These are phyloP conservation scores for Ustilago nuda DNA, from an alignment of 1,284 basidiomycete genomes.

Conservation along the genomic window DNA sequence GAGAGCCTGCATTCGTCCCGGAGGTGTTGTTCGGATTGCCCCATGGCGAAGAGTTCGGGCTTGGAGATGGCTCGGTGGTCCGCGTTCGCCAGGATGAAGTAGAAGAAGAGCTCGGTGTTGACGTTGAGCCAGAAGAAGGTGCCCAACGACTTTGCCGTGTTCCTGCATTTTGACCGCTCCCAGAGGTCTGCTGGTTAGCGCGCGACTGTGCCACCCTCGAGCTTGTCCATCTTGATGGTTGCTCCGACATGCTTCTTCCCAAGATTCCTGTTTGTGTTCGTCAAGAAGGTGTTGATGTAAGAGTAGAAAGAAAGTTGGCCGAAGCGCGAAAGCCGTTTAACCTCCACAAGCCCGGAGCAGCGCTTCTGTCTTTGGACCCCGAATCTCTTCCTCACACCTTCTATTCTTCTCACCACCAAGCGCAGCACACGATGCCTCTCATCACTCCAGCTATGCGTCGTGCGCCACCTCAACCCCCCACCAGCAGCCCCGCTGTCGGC, in stretches of 20 bases:
- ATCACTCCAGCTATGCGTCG: constrained; percentile 32
- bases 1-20: not conserved
- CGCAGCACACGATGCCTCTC: constrained; percentile 19
- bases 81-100: constrained; percentile 21
- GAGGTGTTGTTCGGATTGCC: not conserved
- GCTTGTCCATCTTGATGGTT: constrained; percentile 27
- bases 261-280: not conserved
- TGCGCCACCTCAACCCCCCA: not conserved
- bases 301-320: not conserved
- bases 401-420: constrained; percentile 1
- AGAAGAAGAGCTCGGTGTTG: not conserved
- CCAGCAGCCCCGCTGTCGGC: constrained; percentile 1
- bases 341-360: constrained; percentile 15
- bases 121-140: constrained; percentile 3
- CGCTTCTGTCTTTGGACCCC: constrained; percentile 9
- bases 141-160: constrained; percentile 43
- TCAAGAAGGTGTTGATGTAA: not conserved
- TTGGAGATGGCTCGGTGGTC: not conserved
- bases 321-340: not conserved
- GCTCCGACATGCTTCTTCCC: constrained; percentile 14
- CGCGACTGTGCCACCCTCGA: constrained; percentile 11
- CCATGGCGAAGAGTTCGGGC: not conserved
- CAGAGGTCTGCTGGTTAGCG: constrained; percentile 8
- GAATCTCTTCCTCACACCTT: constrained; percentile 7
- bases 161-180: constrained; percentile 1